Conservation (phyloP, 2,329 filamentous ascomycete genomes). For the Didymella arachidicola region DNA sequence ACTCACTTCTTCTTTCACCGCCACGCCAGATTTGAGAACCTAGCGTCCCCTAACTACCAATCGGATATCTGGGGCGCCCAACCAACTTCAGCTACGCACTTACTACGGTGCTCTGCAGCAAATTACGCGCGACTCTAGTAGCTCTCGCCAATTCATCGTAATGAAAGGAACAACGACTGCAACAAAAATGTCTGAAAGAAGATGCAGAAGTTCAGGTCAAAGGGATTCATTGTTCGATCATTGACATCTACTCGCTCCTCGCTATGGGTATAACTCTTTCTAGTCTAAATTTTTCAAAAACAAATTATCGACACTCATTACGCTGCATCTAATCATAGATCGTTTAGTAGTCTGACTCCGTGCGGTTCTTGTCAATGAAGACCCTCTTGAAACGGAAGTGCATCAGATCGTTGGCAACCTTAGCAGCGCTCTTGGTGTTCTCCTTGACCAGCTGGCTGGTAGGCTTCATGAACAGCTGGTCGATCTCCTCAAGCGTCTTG, state of each 20-base stretch:
- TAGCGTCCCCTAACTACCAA: not conserved
- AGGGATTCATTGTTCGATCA: not conserved
- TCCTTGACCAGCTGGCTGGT: conserved; percentile 66
- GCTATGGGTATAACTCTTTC: conserved; percentile 12
- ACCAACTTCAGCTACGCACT: not conserved
- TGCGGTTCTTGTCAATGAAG: conserved; percentile 50
- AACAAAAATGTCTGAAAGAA: not conserved
- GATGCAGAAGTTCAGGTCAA: not conserved
- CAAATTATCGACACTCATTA: not conserved
- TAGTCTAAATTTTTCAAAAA: not conserved
- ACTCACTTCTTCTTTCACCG: not conserved
- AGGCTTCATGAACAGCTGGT: conserved; percentile 70
- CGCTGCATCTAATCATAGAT: not conserved
- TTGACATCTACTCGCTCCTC: conserved; percentile 2
- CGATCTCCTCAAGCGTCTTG: conserved; percentile 73
- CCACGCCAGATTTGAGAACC: not conserved
- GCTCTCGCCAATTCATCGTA: not conserved
- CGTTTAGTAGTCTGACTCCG: conserved; percentile 13
- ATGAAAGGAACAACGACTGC: not conserved
- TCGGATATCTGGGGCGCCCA: not conserved
- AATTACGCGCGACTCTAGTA: not conserved
- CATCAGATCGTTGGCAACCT: conserved; percentile 56
- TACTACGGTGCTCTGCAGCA: not conserved
- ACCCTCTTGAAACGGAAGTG: conserved; percentile 58
- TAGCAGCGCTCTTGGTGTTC: conserved; percentile 53